Evolutionary conservation across 2,329 filamentous ascomycete species (phyloP).

Genomic region (Sclerotinia borealis): DNA sequence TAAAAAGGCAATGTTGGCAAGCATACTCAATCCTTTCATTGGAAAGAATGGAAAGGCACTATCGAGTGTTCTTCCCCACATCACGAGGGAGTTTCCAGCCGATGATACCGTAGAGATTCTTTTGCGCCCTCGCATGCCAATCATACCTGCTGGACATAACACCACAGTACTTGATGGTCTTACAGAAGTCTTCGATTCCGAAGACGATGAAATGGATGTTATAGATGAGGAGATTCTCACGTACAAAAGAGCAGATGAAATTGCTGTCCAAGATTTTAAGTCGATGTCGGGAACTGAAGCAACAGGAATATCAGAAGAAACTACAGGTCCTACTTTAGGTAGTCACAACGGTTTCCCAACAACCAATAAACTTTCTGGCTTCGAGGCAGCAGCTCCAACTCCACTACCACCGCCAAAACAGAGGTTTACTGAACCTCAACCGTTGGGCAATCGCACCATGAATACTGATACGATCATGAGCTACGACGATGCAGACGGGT

Average conservation of each 20-base stretch:
- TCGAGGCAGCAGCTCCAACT: background rate
- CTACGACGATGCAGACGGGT: background rate
- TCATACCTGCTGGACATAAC: slow-evolving; percentile 28
- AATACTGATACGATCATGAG: slow-evolving; percentile 2
- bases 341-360: background rate
- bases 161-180: background rate
- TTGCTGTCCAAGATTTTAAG: background rate
- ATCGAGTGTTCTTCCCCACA: slow-evolving; percentile 73
- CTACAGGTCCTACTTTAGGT: background rate
- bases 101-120: slow-evolving; percentile 67
- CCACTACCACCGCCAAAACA: background rate
- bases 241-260: background rate
- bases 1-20: slow-evolving; percentile 70
- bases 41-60: slow-evolving; percentile 57
- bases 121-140: slow-evolving; percentile 46
- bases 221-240: background rate
- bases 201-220: background rate
- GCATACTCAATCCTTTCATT: slow-evolving; percentile 71
- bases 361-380: background rate
- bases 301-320: no score
- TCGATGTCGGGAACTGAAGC: background rate
- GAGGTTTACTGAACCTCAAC: background rate
- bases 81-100: slow-evolving; percentile 58
- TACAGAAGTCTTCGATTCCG: background rate
- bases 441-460: background rate